phyloP scores from a whole-genome alignment of 345 rosid genomes.

The Arabis alpina region DNA sequence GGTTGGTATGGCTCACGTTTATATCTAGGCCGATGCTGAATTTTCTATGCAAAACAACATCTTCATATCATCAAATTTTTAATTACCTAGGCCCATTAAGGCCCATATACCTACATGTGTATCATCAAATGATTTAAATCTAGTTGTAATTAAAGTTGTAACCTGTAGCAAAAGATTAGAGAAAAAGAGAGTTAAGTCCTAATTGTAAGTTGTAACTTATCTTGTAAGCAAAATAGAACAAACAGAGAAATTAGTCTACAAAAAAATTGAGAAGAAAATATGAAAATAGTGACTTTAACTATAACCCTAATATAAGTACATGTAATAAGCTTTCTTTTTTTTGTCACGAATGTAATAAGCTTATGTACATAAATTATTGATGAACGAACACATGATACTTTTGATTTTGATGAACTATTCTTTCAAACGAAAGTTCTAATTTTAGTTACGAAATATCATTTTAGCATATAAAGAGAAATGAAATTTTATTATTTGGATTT shows the following conservation, averaged over 20 bases:
- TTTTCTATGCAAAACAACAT: constrained; percentile 23
- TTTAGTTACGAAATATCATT: no score
- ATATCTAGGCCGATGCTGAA: constrained; percentile 2
- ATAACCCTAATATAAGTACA: no score
- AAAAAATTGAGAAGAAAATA: no score
- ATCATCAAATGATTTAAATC: neutral
- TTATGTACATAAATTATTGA: no score
- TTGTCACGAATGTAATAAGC: no score
- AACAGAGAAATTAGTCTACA: no score
- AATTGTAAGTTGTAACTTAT: neutral
- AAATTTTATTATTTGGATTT: constrained; percentile 5
- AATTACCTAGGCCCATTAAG: neutral
- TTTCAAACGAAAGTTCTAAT: neutral
- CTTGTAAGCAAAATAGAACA: neutral
- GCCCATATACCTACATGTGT: neutral
- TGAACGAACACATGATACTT: neutral
- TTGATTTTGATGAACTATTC: neutral
- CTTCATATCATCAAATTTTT: neutral
- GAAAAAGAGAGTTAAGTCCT: neutral
- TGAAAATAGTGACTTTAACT: no score
- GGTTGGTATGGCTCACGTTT: constrained; percentile 33
- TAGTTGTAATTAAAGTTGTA: no score
- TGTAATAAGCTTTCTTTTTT: no score
- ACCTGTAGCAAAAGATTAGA: no score
- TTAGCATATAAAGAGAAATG: neutral